Evolutionary conservation across 1,284 basidiomycete species (phyloP), one percentile per base, ranked within the genome.

Genomic region (Fomes fomentarius): DNA sequence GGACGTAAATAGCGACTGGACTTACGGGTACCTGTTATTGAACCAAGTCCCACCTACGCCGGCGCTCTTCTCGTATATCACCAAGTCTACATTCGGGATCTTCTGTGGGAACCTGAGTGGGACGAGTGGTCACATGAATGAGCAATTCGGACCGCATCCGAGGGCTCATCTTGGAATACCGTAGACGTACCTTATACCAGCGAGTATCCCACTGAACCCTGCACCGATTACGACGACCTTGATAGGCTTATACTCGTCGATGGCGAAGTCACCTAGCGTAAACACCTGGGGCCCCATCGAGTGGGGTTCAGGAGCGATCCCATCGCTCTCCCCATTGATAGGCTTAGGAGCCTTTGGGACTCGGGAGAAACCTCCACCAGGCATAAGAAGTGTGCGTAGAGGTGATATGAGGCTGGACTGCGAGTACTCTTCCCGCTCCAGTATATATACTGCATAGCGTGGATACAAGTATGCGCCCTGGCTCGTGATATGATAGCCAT

Each of bases 11-110:
- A 22, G 8, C 11, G 22, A 7, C 12, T 19, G 67, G 64, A 56
- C 62, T 26, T 31, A 60, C 21, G 75, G 73, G 49, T 76, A 76
- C 44, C 62, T 69, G 49, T 75, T 76, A 30, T 67, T 64, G 58
- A 65, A 73, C 84, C 84, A 87, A 1, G 83, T 80, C 3, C 85
- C 85, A 14, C 84, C 85, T 17, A 87, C 70, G 1, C 78, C 81
- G 4, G 74, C 71, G 53, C 80, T 78, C 57, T 81, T 80, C 46
- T 87, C 84, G 61, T 85, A 87, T n/a, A 87, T 79, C 1, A 75
- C 77, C 8, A 87, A 62, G 21, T 83, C 71, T 7, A 84, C 61
- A 52, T 85, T 84, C 41, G 75, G 73, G 14, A 85, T 71, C 43
- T 72, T 73, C 67, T 85, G 84, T 6, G 76, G 72, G 56, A 85